A percentile compares a stretch with the other conserved stretches of the same genome.
Evolutionary conservation across 2,329 filamentous ascomycete genomes (phyloP).

Genomic region (Penicillium paneum): DNA sequence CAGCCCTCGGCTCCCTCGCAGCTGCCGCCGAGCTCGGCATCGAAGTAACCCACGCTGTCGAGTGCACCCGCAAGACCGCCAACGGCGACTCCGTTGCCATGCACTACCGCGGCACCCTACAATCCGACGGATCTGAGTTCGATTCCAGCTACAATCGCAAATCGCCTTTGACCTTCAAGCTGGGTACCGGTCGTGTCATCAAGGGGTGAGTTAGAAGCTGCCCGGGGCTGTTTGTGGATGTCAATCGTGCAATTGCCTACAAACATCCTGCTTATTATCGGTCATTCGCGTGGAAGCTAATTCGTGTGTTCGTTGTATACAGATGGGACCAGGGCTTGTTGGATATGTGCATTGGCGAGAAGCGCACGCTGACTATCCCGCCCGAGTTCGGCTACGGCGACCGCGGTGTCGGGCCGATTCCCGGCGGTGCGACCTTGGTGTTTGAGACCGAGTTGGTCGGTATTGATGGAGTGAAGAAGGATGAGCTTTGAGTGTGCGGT

Average conservation of each 20-base stretch:
- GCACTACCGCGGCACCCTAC: slow-evolving; percentile 83
- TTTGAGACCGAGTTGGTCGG: slow-evolving; percentile 89
- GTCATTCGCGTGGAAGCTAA: slow-evolving; percentile 2
- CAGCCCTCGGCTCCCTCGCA: slow-evolving; percentile 48
- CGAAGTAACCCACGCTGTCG: slow-evolving; percentile 68
- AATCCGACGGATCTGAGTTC: slow-evolving; percentile 71
- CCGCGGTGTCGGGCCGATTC: slow-evolving; percentile 74
- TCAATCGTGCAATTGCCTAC: not conserved
- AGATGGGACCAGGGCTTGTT: slow-evolving; percentile 88
- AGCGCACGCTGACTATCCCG: slow-evolving; percentile 85
- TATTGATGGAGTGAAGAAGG: slow-evolving; percentile 68
- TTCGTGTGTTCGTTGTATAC: slow-evolving; percentile 3
- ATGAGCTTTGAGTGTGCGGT: slow-evolving; percentile 39
- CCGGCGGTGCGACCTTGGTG: slow-evolving; percentile 74
- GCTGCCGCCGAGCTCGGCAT: slow-evolving; percentile 63
- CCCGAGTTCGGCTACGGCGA: slow-evolving; percentile 80
- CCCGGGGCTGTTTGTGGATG: not conserved
- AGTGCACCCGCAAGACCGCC: slow-evolving; percentile 74
- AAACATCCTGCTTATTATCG: not conserved
- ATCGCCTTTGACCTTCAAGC: slow-evolving; percentile 70
- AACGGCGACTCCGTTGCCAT: slow-evolving; percentile 78
- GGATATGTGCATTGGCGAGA: slow-evolving; percentile 95
- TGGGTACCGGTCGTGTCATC: slow-evolving; percentile 83
- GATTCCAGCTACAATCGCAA: slow-evolving; percentile 79
- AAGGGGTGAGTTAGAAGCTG: slow-evolving; percentile 62